Evolutionary conservation across 805 yeast genomes (phyloP).

Genomic region (Nakazawaea siamensis): DNA sequence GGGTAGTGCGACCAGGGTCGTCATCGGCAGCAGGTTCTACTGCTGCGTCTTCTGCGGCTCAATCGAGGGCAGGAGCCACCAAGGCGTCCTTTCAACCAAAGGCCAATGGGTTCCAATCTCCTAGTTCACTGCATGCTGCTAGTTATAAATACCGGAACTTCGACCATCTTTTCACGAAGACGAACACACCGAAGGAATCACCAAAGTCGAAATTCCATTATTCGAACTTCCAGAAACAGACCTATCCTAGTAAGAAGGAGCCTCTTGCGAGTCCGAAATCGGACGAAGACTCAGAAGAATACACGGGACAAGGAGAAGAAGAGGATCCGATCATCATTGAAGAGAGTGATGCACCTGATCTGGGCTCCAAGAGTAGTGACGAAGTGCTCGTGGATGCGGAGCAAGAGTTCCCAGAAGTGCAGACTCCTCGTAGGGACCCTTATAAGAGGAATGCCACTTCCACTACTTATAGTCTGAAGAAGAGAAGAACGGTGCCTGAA

Average conservation of each 20-base stretch:
- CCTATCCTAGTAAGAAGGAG: too few species aligned
- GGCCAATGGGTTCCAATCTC: constrained; percentile 2
- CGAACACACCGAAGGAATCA: constrained; percentile 2
- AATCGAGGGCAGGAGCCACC: not conserved
- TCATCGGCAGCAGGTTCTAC: constrained; percentile 2
- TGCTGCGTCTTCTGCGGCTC: not conserved
- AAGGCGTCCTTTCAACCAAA: constrained; percentile 8
- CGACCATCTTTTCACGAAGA: constrained; percentile 7
- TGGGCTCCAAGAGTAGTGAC: too few species aligned
- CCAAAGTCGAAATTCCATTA: constrained; percentile 9
- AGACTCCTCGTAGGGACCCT: too few species aligned
- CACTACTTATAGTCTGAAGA: too few species aligned
- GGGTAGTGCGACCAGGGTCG: not conserved
- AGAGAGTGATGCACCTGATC: too few species aligned
- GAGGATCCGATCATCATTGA: not conserved
- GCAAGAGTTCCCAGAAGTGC: constrained; percentile 8
- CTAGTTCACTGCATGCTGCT: constrained; percentile 3
- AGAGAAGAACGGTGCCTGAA: too few species aligned
- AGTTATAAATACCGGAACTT: constrained; percentile 6
- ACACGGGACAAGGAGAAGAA: not conserved
- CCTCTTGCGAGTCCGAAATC: too few species aligned
- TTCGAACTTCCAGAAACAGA: too few species aligned
- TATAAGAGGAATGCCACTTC: too few species aligned
- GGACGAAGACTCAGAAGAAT: too few species aligned
- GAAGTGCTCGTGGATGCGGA: not conserved